phyloP scores from a whole-genome alignment of 2,329 filamentous ascomycete genomes.

The Paecilomyces variotii region DNA sequence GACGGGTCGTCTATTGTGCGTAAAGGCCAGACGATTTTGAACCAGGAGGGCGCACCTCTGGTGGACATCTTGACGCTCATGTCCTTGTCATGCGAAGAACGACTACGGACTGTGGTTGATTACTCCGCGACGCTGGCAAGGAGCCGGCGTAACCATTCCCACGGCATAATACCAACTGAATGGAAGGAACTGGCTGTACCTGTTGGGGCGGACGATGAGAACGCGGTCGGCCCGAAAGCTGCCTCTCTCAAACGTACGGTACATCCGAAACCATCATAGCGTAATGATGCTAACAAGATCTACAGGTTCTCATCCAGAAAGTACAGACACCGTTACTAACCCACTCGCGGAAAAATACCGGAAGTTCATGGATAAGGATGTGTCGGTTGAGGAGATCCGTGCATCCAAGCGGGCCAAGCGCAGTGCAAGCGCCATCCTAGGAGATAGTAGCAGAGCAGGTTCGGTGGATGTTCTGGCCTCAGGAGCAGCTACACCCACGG shows the following conservation, averaged over 20 bases:
- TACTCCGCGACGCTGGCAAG: slow-evolving; percentile 65
- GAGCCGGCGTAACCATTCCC: slow-evolving; percentile 67
- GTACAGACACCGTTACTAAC: slow-evolving; percentile 35
- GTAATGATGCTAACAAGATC: slow-evolving; percentile 10
- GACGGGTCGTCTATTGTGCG: slow-evolving; percentile 57
- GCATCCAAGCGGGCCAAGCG: slow-evolving; percentile 60
- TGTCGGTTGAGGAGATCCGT: slow-evolving; percentile 64
- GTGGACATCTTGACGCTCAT: slow-evolving; percentile 77
- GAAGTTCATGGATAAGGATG: slow-evolving; percentile 57
- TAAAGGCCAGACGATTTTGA: slow-evolving; percentile 62
- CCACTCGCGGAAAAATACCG: slow-evolving; percentile 48
- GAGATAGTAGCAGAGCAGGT: slow-evolving; percentile 45
- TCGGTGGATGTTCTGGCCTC: slow-evolving; percentile 55
- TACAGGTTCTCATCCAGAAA: slow-evolving; percentile 30
- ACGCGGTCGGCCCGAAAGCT: slow-evolving; percentile 27
- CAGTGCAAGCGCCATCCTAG: slow-evolving; percentile 46
- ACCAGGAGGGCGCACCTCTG: slow-evolving; percentile 58
- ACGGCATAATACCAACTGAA: slow-evolving; percentile 69
- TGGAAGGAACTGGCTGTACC: slow-evolving; percentile 62
- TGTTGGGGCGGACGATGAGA: slow-evolving; percentile 21
- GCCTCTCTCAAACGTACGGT: slow-evolving; percentile 33
- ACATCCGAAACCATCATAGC: slow-evolving; percentile 15
- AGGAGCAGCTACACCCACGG: slow-evolving; percentile 43
- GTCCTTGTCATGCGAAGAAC: slow-evolving; percentile 74
- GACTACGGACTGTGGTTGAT: slow-evolving; percentile 66